Percentiles rank a stretch among this genome's conserved stretches.
These are phyloP conservation scores for Mycena vitilis DNA, from an alignment of 768 basidiomycete species.

Conservation along the genomic window DNA sequence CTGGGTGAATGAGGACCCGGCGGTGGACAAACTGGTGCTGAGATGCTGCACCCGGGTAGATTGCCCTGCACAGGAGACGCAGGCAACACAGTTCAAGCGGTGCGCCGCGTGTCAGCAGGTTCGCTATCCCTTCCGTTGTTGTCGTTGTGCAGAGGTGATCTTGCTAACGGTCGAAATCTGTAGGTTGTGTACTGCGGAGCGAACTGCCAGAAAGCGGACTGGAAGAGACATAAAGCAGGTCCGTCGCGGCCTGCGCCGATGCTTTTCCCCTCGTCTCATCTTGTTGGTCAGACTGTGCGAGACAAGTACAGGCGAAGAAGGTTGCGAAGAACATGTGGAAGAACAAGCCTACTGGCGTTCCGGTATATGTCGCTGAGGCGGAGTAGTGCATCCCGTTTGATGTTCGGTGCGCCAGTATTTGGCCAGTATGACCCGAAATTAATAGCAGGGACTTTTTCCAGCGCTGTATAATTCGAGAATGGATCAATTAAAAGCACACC, in stretches of 20 bases:
- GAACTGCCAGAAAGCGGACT: constrained; percentile 46
- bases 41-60: constrained; percentile 39
- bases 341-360: background rate
- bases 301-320: constrained; percentile 11
- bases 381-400: too few species aligned
- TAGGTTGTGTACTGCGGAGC: constrained; percentile 44
- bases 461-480: too few species aligned
- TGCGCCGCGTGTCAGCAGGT: constrained; percentile 34
- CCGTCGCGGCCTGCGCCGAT: background rate
- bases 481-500: too few species aligned
- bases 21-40: constrained; percentile 37
- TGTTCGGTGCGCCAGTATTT: too few species aligned
- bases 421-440: too few species aligned
- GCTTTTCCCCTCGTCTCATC: background rate
- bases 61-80: constrained; percentile 40
- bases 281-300: constrained; percentile 16
- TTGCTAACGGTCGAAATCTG: too few species aligned
- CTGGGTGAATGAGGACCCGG: constrained; percentile 32
- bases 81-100: constrained; percentile 44
- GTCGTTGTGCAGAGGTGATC: background rate
- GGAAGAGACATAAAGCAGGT: constrained; percentile 43
- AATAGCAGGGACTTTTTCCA: too few species aligned
- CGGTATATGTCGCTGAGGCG: too few species aligned
- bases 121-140: background rate
- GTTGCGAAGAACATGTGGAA: constrained; percentile 8